Evolutionary conservation across 371 early-diverging fungal species (phyloP).

Genomic region (Rhizopus microsporus): DNA sequence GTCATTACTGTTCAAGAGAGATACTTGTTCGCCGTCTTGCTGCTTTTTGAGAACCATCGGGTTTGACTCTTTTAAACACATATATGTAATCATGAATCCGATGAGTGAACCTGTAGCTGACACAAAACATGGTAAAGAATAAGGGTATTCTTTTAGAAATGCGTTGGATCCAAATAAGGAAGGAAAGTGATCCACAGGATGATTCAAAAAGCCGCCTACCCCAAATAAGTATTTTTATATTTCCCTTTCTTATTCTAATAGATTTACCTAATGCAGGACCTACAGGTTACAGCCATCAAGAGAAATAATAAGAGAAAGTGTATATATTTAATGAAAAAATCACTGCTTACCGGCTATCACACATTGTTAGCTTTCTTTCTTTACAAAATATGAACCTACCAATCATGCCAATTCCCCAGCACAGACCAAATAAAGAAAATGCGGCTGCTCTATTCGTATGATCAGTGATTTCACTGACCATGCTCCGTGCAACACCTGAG

Average conservation of each 20-base stretch:
- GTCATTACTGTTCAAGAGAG: constrained; percentile 6
- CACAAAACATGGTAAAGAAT: constrained; percentile 85
- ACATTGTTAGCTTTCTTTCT: background rate
- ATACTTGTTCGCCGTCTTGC: constrained; percentile 9
- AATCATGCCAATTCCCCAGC: constrained; percentile 70
- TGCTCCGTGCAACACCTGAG: constrained; percentile 80
- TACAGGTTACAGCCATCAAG: background rate
- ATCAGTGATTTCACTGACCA: constrained; percentile 87
- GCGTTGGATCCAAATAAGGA: constrained; percentile 62
- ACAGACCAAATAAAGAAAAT: constrained; percentile 70
- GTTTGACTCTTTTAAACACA: constrained; percentile 78
- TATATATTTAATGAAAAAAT: no score
- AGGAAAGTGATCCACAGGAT: constrained; percentile 76
- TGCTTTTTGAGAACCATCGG: constrained; percentile 25
- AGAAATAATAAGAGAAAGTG: no score
- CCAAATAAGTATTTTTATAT: constrained; percentile 44
- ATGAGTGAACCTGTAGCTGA: constrained; percentile 63
- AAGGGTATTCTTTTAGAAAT: constrained; percentile 75
- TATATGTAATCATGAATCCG: constrained; percentile 68
- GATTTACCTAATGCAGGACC: constrained; percentile 27
- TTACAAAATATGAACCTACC: constrained; percentile 22
- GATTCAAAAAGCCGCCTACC: constrained; percentile 75
- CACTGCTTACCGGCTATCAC: constrained; percentile 25
- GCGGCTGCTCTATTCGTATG: constrained; percentile 71
- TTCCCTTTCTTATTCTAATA: background rate